Conservation (phyloP, 2,329 filamentous ascomycete genomes). For the Phyllosticta citribraziliensis region DNA sequence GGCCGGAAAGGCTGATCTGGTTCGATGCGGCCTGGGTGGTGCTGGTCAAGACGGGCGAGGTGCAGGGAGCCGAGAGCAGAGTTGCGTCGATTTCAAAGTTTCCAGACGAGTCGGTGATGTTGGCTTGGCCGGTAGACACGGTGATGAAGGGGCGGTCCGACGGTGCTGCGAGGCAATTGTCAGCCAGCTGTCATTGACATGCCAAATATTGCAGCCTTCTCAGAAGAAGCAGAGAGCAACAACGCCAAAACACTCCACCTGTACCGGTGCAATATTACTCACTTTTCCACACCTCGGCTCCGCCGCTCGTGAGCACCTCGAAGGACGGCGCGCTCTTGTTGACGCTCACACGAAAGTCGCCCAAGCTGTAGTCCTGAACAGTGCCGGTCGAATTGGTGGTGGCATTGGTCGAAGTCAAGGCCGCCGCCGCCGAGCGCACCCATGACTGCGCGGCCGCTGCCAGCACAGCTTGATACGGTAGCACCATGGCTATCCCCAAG, state of each 20-base stretch:
- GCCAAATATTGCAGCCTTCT: not conserved
- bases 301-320: not conserved
- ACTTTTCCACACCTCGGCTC: constrained; percentile 8
- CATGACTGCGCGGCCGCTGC: not conserved
- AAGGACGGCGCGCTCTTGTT: not conserved
- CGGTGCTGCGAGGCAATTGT: not conserved
- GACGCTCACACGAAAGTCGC: not conserved
- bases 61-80: not conserved
- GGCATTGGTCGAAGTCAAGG: not conserved
- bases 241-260: not conserved
- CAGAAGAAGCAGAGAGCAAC: not conserved
- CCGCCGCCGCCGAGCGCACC: not conserved
- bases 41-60: constrained; percentile 1
- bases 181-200: not conserved
- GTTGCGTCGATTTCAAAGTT: constrained; percentile 8
- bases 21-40: not conserved
- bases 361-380: not conserved
- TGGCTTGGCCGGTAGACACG: constrained; percentile 4
- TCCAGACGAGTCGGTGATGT: constrained; percentile 8
- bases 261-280: not conserved
- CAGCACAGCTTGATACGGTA: not conserved
- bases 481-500: not conserved
- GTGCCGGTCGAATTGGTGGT: not conserved
- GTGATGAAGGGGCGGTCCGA: constrained; percentile 4
- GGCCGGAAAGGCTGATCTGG: constrained; percentile 1